Conservation (phyloP, 108 stramenopile genomes). For the Pseudonitzschia multistriata region DNA sequence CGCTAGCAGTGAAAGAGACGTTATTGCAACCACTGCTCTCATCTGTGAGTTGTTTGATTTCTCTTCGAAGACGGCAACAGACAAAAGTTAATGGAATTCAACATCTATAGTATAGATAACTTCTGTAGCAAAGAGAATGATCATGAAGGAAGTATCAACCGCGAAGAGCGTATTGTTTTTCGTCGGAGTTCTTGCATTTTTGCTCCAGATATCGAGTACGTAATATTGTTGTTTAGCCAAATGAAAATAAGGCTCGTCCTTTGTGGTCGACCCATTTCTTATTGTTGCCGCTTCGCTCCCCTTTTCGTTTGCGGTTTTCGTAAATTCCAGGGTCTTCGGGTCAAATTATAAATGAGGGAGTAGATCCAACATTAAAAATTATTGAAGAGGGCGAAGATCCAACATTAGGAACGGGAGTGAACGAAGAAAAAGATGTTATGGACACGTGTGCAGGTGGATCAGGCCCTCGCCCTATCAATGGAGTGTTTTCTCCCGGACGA, state of each 20-base stretch:
- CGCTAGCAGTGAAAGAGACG: no score
- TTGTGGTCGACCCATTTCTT: no score
- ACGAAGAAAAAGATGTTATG: constrained; percentile 10
- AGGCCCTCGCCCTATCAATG: constrained; percentile 27
- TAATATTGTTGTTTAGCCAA: no score
- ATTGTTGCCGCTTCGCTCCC: no score
- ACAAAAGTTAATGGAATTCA: no score
- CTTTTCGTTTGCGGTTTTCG: no score
- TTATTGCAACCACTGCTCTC: no score
- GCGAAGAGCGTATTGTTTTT: background rate
- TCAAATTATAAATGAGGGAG: background rate
- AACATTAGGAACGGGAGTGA: constrained; percentile 19
- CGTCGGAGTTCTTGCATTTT: background rate
- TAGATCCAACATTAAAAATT: background rate
- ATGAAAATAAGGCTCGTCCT: no score
- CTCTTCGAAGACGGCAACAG: no score
- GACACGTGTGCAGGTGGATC: constrained; percentile 21
- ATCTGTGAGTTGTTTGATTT: no score
- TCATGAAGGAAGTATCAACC: background rate
- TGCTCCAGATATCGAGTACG: constrained; percentile 6
- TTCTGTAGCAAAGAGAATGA: background rate
- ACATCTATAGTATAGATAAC: no score
- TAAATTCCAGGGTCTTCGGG: no score
- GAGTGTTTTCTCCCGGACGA: constrained; percentile 25
- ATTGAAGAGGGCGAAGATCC: background rate